phyloP scores from a whole-genome alignment of 257 asterid genomes.

The Datura wrightii region DNA sequence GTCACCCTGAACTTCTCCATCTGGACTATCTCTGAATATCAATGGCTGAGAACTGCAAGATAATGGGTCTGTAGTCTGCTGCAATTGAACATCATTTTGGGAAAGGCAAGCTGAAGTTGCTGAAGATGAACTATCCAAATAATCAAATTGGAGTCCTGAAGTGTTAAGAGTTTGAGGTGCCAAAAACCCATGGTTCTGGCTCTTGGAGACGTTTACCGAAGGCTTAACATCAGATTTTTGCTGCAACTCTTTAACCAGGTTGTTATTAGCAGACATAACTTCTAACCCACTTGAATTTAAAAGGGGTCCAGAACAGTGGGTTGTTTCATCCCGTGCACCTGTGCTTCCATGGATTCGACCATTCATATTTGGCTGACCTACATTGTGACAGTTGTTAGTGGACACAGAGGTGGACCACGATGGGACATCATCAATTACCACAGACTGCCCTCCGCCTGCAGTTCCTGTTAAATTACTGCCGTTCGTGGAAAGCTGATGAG shows the following conservation, averaged over 20 bases:
- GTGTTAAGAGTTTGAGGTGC: constrained; percentile 48
- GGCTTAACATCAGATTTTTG: constrained; percentile 59
- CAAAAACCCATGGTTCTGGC: constrained; percentile 67
- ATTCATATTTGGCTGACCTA: constrained; percentile 56
- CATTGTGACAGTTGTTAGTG: constrained; percentile 70
- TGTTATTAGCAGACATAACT: constrained; percentile 51
- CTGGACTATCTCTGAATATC: constrained; percentile 71
- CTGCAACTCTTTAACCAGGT: constrained; percentile 56
- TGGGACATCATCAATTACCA: constrained; percentile 79
- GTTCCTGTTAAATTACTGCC: constrained; percentile 34
- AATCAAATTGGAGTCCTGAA: constrained; percentile 68
- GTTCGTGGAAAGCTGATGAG: constrained; percentile 56
- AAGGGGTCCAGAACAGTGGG: constrained; percentile 57
- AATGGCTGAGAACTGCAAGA: constrained; percentile 75
- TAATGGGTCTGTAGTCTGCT: constrained; percentile 66
- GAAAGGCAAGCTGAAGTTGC: constrained; percentile 86
- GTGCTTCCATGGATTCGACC: constrained; percentile 45
- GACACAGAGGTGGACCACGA: constrained; percentile 97
- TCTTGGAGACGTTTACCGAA: constrained; percentile 59
- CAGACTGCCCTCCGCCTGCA: constrained; percentile 67
- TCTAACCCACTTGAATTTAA: constrained; percentile 57
- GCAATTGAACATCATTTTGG: constrained; percentile 71
- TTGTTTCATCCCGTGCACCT: constrained; percentile 55
- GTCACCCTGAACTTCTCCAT: constrained; percentile 70
- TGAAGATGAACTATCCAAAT: constrained; percentile 87